These are phyloP conservation scores for Porcisia hertigi DNA, from an alignment of 208 protist genomes.

Conservation along the genomic window DNA sequence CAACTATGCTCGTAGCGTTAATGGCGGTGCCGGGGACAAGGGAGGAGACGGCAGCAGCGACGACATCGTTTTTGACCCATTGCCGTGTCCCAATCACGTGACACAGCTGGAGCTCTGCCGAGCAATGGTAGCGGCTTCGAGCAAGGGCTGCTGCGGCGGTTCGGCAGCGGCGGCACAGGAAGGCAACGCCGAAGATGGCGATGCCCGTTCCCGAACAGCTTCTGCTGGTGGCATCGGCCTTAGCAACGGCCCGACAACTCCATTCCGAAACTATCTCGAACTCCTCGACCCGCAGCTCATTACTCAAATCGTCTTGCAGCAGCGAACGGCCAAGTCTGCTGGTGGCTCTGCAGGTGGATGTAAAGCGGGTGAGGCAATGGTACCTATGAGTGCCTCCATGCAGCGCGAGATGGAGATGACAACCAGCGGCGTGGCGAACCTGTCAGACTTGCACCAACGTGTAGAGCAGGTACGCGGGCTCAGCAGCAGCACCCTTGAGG, in stretches of 20 bases:
- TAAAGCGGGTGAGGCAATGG: slow-evolving; percentile 11
- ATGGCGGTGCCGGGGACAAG: neutral
- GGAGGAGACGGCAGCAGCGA: slow-evolving; percentile 1
- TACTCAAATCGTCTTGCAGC: slow-evolving; percentile 23
- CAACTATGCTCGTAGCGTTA: slow-evolving; percentile 13
- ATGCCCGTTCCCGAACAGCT: slow-evolving; percentile 1
- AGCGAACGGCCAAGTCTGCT: slow-evolving; percentile 11
- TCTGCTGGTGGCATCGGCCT: neutral
- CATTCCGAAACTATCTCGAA: slow-evolving; percentile 31
- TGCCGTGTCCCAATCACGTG: slow-evolving; percentile 24
- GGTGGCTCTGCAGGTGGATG: neutral
- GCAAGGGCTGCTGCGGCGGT: slow-evolving; percentile 19
- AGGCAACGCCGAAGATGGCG: slow-evolving; percentile 16
- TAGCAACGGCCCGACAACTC: slow-evolving; percentile 1
- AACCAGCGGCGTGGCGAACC: slow-evolving; percentile 18
- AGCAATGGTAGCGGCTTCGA: slow-evolving; percentile 33
- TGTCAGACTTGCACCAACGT: slow-evolving; percentile 33
- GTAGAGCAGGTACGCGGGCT: slow-evolving; percentile 29
- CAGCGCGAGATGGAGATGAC: slow-evolving; percentile 12
- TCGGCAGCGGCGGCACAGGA: slow-evolving; percentile 9
- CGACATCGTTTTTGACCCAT: slow-evolving; percentile 19
- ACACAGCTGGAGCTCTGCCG: slow-evolving; percentile 32
- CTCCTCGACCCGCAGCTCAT: slow-evolving; percentile 27
- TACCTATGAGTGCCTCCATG: neutral
- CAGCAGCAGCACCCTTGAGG: slow-evolving; percentile 35